These are phyloP conservation scores for Acanthamoeba quina DNA, from an alignment of 208 protist genomes.

Conservation along the genomic window DNA sequence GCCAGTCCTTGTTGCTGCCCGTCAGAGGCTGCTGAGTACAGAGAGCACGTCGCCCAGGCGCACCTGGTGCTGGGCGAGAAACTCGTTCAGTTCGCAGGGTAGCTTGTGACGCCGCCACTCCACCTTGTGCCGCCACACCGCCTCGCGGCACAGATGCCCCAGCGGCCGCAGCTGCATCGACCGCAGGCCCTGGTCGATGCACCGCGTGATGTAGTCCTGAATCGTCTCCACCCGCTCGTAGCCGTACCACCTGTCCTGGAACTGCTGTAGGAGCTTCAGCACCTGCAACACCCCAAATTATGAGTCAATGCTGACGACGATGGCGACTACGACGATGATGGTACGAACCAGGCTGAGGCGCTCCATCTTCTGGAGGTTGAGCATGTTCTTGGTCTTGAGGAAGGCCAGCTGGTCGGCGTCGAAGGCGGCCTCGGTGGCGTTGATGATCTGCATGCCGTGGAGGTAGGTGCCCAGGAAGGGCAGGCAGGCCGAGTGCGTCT, in stretches of 20 bases:
- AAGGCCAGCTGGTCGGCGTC: not conserved
- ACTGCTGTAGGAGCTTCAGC: constrained; percentile 5
- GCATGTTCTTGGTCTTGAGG: constrained; percentile 6
- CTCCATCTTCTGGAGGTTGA: constrained; percentile 29
- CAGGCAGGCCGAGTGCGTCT: not conserved
- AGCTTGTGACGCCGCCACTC: not conserved
- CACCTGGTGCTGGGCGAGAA: constrained; percentile 5
- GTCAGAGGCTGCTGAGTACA: constrained; percentile 6
- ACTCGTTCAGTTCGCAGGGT: not conserved
- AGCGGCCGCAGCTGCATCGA: constrained; percentile 4
- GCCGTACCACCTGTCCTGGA: not conserved
- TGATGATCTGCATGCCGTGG: constrained; percentile 31
- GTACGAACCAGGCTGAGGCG: not conserved
- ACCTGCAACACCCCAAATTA: not conserved
- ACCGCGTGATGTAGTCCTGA: not conserved
- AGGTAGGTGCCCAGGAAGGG: constrained; percentile 40
- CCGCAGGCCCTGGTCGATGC: not conserved
- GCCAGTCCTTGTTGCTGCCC: too few relatives aligned
- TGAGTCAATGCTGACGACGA: not conserved
- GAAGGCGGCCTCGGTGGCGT: constrained; percentile 44
- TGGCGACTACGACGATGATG: not conserved
- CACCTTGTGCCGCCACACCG: constrained; percentile 5
- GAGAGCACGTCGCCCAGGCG: constrained; percentile 39
- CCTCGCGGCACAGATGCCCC: not conserved
- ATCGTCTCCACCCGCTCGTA: not conserved